Evolutionary conservation across 2,329 filamentous ascomycete genomes (phyloP), one percentile per base, ranked within the genome.

Genomic region (Colletotrichum scovillei): DNA sequence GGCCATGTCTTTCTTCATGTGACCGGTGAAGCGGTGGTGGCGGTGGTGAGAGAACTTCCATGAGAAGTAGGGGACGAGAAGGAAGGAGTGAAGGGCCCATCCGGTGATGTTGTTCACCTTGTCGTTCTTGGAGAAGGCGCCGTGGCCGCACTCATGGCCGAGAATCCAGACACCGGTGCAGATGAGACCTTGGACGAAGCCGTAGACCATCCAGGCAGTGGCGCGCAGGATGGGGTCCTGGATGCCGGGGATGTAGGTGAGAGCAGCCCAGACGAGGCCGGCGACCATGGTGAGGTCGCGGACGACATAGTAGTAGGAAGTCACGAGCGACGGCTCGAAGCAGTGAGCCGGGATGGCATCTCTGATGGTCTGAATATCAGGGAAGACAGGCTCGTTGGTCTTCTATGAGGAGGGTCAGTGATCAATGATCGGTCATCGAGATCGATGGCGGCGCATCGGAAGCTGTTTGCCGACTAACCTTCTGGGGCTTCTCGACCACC

Each of bases 11-110:
- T 90, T 91, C 72, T 91, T 87, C 84, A 92, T 90, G 83, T 93
- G 88, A 76, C 90, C 90, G 57, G 90, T 91, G 82, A 89, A 92
- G 76, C 88, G 89, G 83, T 94, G 92, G 82, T 94, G 92, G 63
- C 92, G 88, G 72, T 88, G 87, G 81, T 94, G 92, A 38, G 89
- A 91, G 80, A 90, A 91, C 83, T 92, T 91, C 92, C 92, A 94
- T 62, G 89, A 91, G 84, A 93, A 93, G 84, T 92, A 94, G 4
- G 92, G 92, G 2, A 92, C 91, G 74, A 92, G 81, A 52, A 94
- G 86, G 72, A 88, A 85, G 7, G 90, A 92, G 86, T 94, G 92
- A n/a, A 91, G 82, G 62, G 88, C 79, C 85, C 91, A 92, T 73
- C 92, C 92, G 69, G 91, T 84, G 19, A 86, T 80, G 78, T 92